These are phyloP conservation scores for Fusarium agapanthi DNA, from an alignment of 2,329 filamentous ascomycete species.

Conservation along the genomic window DNA sequence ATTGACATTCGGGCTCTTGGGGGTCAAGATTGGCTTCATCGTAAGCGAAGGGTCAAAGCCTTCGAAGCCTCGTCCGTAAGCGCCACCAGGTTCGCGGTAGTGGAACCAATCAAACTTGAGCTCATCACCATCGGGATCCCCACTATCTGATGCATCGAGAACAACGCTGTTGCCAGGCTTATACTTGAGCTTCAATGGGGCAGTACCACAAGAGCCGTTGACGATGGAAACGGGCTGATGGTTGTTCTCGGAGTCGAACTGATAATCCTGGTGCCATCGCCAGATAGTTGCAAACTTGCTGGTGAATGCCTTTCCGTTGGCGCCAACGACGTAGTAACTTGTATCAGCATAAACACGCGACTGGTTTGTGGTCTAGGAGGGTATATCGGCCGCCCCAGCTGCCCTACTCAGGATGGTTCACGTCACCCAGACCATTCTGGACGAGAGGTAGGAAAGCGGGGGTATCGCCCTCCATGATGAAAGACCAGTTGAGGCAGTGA, in stretches of 20 bases:
- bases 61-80: neutral
- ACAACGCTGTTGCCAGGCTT: neutral
- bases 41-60: neutral
- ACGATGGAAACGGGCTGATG: neutral
- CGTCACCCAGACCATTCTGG: neutral
- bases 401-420: constrained; percentile 16
- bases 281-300: constrained; percentile 22
- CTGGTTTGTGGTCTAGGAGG: neutral
- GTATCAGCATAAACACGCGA: constrained; percentile 4
- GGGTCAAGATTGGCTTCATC: neutral
- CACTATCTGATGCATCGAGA: neutral
- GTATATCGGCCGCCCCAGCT: constrained; percentile 22
- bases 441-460: neutral
- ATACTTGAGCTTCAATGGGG: neutral
- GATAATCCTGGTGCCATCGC: constrained; percentile 17
- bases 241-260: constrained; percentile 1
- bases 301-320: neutral
- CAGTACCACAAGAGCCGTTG: neutral
- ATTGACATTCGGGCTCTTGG: neutral
- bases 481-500: constrained; percentile 2
- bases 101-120: constrained; percentile 2
- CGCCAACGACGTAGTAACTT: neutral
- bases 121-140: neutral
- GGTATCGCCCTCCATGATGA: constrained; percentile 21
- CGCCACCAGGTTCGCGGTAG: neutral